Conservation (phyloP, 331 rosid genomes). For the Acacia concinna region DNA sequence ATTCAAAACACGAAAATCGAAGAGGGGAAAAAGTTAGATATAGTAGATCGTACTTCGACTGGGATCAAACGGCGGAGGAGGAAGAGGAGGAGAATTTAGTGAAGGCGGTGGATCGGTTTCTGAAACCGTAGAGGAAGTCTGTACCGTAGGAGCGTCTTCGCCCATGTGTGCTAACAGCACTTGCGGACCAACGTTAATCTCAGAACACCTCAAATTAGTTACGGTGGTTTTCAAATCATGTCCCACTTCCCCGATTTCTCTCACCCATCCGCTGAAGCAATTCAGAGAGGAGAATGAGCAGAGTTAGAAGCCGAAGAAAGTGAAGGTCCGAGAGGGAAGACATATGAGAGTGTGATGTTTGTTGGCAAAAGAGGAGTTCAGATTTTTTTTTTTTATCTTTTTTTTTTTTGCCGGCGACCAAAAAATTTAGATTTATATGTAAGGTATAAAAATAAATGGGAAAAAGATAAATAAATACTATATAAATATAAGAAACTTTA, state of each 20-base stretch:
- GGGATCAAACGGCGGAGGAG: conserved; percentile 70
- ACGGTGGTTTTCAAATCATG: not conserved
- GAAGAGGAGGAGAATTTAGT: conserved; percentile 35
- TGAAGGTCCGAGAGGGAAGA: not conserved
- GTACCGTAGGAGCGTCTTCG: not conserved
- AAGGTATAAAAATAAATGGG: no score
- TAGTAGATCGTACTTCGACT: conserved; percentile 60
- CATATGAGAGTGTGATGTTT: no score
- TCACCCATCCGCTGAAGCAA: no score
- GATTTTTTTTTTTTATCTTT: no score
- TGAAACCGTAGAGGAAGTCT: not conserved
- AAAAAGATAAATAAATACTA: no score
- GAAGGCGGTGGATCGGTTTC: conserved; percentile 10
- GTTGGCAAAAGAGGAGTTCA: no score
- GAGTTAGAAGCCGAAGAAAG: not conserved
- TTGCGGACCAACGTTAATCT: not conserved
- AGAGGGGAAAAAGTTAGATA: not conserved
- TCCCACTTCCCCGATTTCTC: no score
- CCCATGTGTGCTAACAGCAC: not conserved
- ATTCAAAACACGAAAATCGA: not conserved
- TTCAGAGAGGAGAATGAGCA: no score
- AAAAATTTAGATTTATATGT: no score
- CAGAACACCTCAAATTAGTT: not conserved
- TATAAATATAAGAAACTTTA: no score
- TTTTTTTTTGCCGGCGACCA: no score